Evolutionary conservation across 768 basidiomycete genomes (phyloP).

Genomic region (Trichaptum fuscoviolaceum): DNA sequence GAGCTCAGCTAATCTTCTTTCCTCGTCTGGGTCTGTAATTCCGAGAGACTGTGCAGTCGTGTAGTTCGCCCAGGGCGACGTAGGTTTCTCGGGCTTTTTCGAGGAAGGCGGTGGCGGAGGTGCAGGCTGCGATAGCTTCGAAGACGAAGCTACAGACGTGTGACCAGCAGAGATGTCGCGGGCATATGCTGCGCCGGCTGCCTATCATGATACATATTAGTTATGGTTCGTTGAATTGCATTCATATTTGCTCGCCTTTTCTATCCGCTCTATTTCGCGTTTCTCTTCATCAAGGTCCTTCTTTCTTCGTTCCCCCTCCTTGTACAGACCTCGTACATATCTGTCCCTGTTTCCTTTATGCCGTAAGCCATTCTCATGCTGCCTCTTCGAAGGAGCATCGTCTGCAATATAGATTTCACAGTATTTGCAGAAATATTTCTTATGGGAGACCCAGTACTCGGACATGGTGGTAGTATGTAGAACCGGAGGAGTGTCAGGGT

Average conservation of each 20-base stretch:
- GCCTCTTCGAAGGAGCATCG: slow-evolving; percentile 85
- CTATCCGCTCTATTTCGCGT: slow-evolving; percentile 80
- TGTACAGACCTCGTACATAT: slow-evolving; percentile 90
- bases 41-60: slow-evolving; percentile 84
- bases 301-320: slow-evolving; percentile 83
- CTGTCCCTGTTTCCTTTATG: slow-evolving; percentile 95
- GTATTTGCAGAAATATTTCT: slow-evolving; percentile 94
- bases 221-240: background rate
- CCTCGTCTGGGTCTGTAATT: slow-evolving; percentile 70
- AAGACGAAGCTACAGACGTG: slow-evolving; percentile 26
- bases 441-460: slow-evolving; percentile 91
- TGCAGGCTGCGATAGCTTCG: slow-evolving; percentile 12
- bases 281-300: slow-evolving; percentile 82
- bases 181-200: slow-evolving; percentile 75
- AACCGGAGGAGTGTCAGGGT: background rate
- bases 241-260: slow-evolving; percentile 49
- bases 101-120: slow-evolving; percentile 29
- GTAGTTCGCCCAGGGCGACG: slow-evolving; percentile 77
- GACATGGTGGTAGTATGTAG: slow-evolving; percentile 46
- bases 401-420: slow-evolving; percentile 97
- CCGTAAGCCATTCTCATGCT: slow-evolving; percentile 89
- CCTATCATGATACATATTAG: slow-evolving; percentile 34
- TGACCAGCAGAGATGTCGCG: slow-evolving; percentile 67
- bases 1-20: slow-evolving; percentile 53
- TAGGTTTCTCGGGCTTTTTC: slow-evolving; percentile 38